A percentile compares a stretch with the other conserved stretches of the same genome.
phyloP scores from a whole-genome alignment of 768 basidiomycete genomes.

The Fomitopsis pulvina region DNA sequence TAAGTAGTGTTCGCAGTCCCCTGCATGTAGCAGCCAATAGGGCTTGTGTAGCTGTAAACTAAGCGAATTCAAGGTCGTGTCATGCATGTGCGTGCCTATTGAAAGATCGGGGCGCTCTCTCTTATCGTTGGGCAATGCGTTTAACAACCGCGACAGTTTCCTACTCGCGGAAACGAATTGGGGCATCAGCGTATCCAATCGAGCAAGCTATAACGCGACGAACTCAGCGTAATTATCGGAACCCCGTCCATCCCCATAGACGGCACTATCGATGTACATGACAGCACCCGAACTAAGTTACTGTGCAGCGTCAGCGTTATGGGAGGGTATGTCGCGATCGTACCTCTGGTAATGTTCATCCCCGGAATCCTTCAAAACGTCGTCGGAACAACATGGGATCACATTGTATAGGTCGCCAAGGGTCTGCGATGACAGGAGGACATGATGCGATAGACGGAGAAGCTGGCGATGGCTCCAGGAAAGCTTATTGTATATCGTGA shows the following conservation, averaged over 20 bases:
- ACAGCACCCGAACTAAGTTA: constrained; percentile 31
- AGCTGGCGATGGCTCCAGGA: constrained; percentile 56
- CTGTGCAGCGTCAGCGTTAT: constrained; percentile 1
- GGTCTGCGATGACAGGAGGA: constrained; percentile 63
- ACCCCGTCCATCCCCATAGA: constrained; percentile 48
- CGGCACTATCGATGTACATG: constrained; percentile 54
- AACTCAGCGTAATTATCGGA: constrained; percentile 53
- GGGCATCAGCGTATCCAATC: constrained; percentile 1
- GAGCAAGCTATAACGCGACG: constrained; percentile 21
- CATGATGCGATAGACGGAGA: constrained; percentile 61
- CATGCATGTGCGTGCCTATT: constrained; percentile 37
- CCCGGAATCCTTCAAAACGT: constrained; percentile 37
- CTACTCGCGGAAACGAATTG: constrained; percentile 24
- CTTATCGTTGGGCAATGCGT: constrained; percentile 25
- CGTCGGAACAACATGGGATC: constrained; percentile 59
- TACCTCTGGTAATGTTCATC: constrained; percentile 25
- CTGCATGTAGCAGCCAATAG: constrained; percentile 77
- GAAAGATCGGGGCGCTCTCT: constrained; percentile 25
- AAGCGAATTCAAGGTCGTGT: constrained; percentile 48
- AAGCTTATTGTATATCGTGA: constrained; percentile 56
- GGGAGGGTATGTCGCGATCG: constrained; percentile 23
- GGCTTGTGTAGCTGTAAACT: constrained; percentile 63
- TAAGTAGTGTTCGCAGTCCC: constrained; percentile 78
- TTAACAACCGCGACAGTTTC: constrained; percentile 37
- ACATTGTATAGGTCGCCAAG: constrained; percentile 52